These are phyloP conservation scores for Raffaelea arxii DNA, from an alignment of 2,329 filamentous ascomycete species.

Conservation along the genomic window DNA sequence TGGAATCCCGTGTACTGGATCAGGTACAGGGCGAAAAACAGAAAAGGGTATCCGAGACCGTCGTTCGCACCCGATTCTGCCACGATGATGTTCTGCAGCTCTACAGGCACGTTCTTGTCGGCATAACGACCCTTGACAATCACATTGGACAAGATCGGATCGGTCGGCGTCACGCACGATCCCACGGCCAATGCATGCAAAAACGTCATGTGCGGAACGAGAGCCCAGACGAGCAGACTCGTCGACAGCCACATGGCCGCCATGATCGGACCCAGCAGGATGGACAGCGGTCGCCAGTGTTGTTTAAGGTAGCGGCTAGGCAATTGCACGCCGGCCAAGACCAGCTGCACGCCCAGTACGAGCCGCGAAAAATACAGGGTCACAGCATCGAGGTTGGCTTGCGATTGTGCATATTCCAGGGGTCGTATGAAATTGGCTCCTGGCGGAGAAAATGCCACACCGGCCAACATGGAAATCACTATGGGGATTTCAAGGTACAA, in stretches of 20 bases:
- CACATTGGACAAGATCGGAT: conserved; percentile 77
- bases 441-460: conserved; percentile 68
- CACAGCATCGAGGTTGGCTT: conserved; percentile 54
- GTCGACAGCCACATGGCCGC: conserved; percentile 76
- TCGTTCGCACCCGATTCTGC: conserved; percentile 85
- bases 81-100: conserved; percentile 70
- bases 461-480: conserved; percentile 79
- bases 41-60: conserved; percentile 78
- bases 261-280: conserved; percentile 80
- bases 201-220: conserved; percentile 63
- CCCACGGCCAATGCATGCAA: conserved; percentile 72
- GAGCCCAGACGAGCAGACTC: conserved; percentile 66
- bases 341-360: conserved; percentile 82
- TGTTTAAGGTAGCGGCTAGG: conserved; percentile 70
- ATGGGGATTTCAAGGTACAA: neutral
- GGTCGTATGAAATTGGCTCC: conserved; percentile 69
- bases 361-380: conserved; percentile 80
- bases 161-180: conserved; percentile 85
- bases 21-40: conserved; percentile 76
- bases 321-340: conserved; percentile 79
- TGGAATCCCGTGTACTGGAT: conserved; percentile 61
- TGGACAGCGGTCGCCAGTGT: conserved; percentile 66
- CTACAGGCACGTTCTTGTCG: conserved; percentile 76
- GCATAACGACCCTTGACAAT: conserved; percentile 77
- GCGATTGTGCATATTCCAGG: conserved; percentile 57